Conservation (phyloP, 2,329 filamentous ascomycete genomes). For the Cladophialophora exuberans region DNA sequence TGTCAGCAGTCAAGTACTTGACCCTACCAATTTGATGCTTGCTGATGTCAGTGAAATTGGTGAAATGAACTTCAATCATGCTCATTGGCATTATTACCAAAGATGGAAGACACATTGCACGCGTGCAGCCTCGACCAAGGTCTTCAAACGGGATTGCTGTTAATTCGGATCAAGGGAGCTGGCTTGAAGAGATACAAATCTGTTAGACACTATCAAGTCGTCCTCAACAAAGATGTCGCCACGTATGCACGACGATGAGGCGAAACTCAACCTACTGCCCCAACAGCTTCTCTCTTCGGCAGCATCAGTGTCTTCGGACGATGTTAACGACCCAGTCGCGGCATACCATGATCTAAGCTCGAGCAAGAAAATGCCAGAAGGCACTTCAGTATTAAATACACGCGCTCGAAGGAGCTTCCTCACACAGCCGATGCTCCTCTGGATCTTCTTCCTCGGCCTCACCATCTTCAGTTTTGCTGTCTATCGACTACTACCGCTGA, state of each 20-base stretch:
- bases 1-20: neutral
- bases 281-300: neutral
- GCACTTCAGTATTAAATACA: neutral
- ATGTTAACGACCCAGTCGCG: neutral
- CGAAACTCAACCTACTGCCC: neutral
- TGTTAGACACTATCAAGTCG: too few species aligned
- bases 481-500: neutral
- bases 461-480: neutral
- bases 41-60: too few species aligned
- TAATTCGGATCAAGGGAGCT: too few species aligned
- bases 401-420: neutral
- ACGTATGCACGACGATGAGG: neutral
- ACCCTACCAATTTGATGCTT: too few species aligned
- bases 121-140: too few species aligned
- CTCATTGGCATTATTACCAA: too few species aligned
- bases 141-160: too few species aligned
- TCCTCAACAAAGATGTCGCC: neutral
- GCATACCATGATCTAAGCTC: neutral
- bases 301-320: neutral
- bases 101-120: too few species aligned
- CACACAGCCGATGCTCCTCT: neutral
- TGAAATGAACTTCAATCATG: too few species aligned
- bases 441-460: neutral
- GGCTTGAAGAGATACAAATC: too few species aligned
- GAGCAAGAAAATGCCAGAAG: neutral